Evolutionary conservation across 129 eudicot species (phyloP).

Genomic region (Oenanthe sinensis): DNA sequence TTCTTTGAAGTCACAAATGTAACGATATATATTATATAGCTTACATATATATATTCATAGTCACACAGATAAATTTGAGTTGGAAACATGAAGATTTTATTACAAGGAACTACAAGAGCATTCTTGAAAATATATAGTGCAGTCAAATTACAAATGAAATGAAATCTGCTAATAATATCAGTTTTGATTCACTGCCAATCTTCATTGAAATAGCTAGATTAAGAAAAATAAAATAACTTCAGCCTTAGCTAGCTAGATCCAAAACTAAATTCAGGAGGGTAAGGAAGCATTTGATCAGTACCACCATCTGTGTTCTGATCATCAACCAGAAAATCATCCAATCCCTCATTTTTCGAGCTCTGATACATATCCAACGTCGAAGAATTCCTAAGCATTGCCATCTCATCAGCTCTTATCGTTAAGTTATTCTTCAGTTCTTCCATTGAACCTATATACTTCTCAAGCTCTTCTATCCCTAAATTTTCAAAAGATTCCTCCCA

Average conservation of each 20-base stretch:
- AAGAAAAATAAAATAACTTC: neutral
- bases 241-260: neutral
- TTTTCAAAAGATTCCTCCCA: neutral
- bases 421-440: neutral
- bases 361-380: neutral
- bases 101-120: neutral
- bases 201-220: neutral
- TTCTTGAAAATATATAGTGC: neutral
- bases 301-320: neutral
- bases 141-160: too few relatives aligned
- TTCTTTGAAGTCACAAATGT: too few relatives aligned
- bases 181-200: neutral
- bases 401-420: neutral
- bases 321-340: neutral
- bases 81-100: neutral
- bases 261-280: neutral
- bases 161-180: neutral
- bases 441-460: neutral
- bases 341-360: neutral
- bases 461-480: slow-evolving; percentile 7
- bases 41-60: too few relatives aligned
- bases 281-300: neutral
- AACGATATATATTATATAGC: too few relatives aligned
- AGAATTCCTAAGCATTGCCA: neutral
- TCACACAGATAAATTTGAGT: neutral